Conservation (phyloP, 495 filamentous ascomycete genomes). For the Wilcoxina mikolae region DNA sequence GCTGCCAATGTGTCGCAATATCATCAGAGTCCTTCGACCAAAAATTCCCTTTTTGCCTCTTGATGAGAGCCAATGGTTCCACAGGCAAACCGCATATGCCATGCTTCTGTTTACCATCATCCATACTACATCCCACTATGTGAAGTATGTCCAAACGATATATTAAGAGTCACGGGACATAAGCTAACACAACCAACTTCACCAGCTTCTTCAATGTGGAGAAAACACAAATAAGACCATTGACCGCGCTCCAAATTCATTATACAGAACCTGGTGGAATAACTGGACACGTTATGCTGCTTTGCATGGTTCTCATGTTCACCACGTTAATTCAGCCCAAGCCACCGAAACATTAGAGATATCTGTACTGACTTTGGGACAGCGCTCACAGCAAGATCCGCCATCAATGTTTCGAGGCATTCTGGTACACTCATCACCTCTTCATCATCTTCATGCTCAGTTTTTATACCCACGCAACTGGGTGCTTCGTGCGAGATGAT, state of each 20-base stretch:
- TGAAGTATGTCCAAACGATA: slow-evolving; percentile 56
- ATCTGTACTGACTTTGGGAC: neutral
- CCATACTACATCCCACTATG: slow-evolving; percentile 72
- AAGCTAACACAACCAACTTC: neutral
- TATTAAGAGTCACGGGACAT: neutral
- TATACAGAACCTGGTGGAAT: slow-evolving; percentile 80
- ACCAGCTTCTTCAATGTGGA: slow-evolving; percentile 90
- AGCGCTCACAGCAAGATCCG: slow-evolving; percentile 73
- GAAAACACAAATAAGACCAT: slow-evolving; percentile 62
- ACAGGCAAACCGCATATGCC: slow-evolving; percentile 85
- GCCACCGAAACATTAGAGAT: too few relatives aligned
- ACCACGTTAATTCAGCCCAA: slow-evolving; percentile 43
- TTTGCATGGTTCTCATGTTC: slow-evolving; percentile 98
- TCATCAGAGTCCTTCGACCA: slow-evolving; percentile 68
- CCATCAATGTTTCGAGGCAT: slow-evolving; percentile 93
- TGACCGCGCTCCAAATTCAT: slow-evolving; percentile 80
- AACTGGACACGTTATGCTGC: slow-evolving; percentile 92
- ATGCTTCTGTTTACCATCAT: slow-evolving; percentile 68
- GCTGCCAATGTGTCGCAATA: slow-evolving; percentile 84
- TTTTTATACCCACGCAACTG: slow-evolving; percentile 88
- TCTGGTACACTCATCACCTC: slow-evolving; percentile 98
- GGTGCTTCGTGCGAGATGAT: slow-evolving; percentile 85
- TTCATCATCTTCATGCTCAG: slow-evolving; percentile 90
- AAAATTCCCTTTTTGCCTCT: slow-evolving; percentile 79
- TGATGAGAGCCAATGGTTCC: slow-evolving; percentile 93